These are phyloP conservation scores for Leptographium procerum DNA, from an alignment of 2,329 filamentous ascomycete genomes.

Conservation along the genomic window DNA sequence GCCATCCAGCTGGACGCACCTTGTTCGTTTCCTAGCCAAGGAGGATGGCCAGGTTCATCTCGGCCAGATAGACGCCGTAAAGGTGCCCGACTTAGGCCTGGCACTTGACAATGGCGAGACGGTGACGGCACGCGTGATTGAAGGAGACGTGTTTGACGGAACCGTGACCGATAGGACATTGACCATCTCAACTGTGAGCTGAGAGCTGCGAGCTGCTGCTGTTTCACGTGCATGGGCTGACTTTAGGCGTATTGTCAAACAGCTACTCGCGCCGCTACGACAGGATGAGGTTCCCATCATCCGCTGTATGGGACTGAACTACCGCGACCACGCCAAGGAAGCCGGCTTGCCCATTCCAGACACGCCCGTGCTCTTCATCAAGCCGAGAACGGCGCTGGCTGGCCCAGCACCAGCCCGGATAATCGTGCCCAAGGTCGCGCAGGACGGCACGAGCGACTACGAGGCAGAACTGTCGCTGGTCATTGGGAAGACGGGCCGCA, in stretches of 20 bases:
- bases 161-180: constrained; percentile 20
- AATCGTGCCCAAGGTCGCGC: constrained; percentile 19
- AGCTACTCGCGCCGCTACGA: constrained; percentile 23
- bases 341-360: constrained; percentile 24
- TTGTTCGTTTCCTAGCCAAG: constrained; percentile 28
- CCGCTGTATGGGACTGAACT: constrained; percentile 35
- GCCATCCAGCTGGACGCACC: constrained; percentile 22
- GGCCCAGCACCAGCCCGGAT: constrained; percentile 20
- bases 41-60: constrained; percentile 28
- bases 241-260: neutral
- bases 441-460: constrained; percentile 27
- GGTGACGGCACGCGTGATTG: constrained; percentile 21
- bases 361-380: constrained; percentile 25
- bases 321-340: constrained; percentile 27
- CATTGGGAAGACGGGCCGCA: constrained; percentile 23
- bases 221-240: neutral
- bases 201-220: neutral
- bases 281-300: constrained; percentile 26
- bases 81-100: constrained; percentile 23
- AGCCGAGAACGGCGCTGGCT: constrained; percentile 24
- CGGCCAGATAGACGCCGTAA: constrained; percentile 23
- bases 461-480: constrained; percentile 28
- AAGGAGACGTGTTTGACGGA: constrained; percentile 23
- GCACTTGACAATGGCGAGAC: constrained; percentile 20
- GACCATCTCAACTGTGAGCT: constrained; percentile 10